phyloP scores from a whole-genome alignment of 345 rosid species.

The Sisymbrium altissimum region DNA sequence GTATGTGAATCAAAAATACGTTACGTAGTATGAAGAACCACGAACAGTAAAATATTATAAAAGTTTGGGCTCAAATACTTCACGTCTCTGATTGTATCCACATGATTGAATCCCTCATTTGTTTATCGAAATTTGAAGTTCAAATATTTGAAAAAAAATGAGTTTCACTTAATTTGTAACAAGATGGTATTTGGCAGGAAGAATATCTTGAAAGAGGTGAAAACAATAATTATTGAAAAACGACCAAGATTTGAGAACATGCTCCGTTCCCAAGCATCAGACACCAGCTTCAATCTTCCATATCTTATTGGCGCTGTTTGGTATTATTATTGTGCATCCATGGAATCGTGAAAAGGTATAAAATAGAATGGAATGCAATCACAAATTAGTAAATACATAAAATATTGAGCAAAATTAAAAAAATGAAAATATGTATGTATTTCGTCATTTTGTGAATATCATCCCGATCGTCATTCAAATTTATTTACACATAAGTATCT shows the following conservation, averaged over 20 bases:
- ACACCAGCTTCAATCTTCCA: conserved; percentile 3
- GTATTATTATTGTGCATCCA: not conserved
- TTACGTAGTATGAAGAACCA: not conserved
- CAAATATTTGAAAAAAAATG: not conserved
- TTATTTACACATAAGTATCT: not conserved
- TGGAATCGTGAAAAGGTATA: not conserved
- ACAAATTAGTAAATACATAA: not conserved
- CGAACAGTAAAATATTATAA: not conserved
- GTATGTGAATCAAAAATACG: not conserved
- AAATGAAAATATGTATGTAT: not conserved
- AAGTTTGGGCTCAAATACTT: not conserved
- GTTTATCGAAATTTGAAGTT: not conserved
- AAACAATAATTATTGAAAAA: not conserved
- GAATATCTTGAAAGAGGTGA: conserved; percentile 14
- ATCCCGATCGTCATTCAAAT: not conserved
- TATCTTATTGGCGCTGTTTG: not conserved
- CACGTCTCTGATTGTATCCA: not conserved
- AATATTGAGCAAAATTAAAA: not conserved
- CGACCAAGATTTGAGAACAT: conserved; percentile 32
- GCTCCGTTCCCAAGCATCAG: conserved; percentile 18
- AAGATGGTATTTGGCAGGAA: not conserved
- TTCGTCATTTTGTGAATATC: not conserved
- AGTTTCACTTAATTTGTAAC: not conserved
- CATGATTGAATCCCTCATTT: not conserved
- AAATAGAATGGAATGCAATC: not conserved